These are phyloP conservation scores for Pleoardoris graminearum DNA, from an alignment of 2,329 filamentous ascomycete genomes.

Conservation along the genomic window DNA sequence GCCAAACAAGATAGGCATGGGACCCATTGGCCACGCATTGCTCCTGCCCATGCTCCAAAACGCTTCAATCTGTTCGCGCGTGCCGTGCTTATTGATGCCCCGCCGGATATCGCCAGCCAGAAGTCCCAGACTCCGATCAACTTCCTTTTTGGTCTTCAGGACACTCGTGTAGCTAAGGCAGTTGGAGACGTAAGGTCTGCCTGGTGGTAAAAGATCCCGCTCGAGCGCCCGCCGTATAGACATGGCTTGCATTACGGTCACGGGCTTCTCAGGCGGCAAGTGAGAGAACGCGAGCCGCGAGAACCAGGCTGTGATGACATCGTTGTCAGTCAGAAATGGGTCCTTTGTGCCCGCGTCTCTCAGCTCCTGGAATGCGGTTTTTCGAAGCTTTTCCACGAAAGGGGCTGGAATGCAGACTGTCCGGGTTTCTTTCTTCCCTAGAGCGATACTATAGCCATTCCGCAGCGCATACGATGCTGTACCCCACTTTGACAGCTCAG, in stretches of 20 bases:
- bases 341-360: background rate
- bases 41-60: background rate
- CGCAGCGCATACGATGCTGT: conserved; percentile 2
- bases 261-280: background rate
- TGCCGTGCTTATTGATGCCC: conserved; percentile 1
- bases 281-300: conserved; percentile 4
- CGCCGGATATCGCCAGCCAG: background rate
- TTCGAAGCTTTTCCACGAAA: conserved; percentile 3
- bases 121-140: background rate
- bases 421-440: background rate
- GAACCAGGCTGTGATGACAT: conserved; percentile 3
- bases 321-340: conserved; percentile 1
- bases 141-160: background rate
- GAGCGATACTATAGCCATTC: conserved; percentile 4
- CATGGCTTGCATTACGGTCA: conserved; percentile 9
- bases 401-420: background rate
- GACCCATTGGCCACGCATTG: background rate
- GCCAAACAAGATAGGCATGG: conserved; percentile 1
- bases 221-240: background rate
- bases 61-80: background rate
- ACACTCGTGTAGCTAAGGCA: background rate
- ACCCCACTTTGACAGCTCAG: conserved; percentile 4
- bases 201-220: background rate
- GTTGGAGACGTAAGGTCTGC: background rate
- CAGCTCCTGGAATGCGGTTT: conserved; percentile 1